A percentile compares a stretch with the other conserved stretches of the same genome.
These are phyloP conservation scores for Cucurbita ficifolia DNA, from an alignment of 306 rosid species.

Conservation along the genomic window DNA sequence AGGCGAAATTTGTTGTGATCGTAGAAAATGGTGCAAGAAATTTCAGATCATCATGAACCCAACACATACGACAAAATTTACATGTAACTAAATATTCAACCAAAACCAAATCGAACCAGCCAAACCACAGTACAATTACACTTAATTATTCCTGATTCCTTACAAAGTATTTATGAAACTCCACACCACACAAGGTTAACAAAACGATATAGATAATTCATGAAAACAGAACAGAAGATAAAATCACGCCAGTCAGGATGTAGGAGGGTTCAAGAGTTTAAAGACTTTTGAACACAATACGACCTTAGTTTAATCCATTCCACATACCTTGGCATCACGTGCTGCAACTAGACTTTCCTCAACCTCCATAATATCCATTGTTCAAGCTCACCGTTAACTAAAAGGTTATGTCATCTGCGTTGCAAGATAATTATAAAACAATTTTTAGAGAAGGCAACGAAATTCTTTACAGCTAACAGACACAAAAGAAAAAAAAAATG, in stretches of 20 bases:
- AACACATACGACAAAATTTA: background rate
- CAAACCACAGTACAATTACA: background rate
- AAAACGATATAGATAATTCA: background rate
- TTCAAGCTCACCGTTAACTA: slow-evolving; percentile 13
- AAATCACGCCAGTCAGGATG: background rate
- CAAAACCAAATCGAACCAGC: background rate
- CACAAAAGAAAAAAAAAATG: background rate
- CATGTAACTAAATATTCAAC: background rate
- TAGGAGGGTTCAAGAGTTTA: background rate
- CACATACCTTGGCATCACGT: slow-evolving; percentile 75
- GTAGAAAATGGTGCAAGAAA: background rate
- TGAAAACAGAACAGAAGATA: background rate
- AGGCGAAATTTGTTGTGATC: background rate
- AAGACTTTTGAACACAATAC: background rate
- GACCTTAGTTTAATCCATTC: background rate
- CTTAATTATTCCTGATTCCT: background rate
- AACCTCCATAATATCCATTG: slow-evolving; percentile 61
- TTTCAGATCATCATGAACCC: background rate
- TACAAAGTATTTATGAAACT: background rate
- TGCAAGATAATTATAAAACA: slow-evolving; percentile 3
- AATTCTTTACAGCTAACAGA: background rate
- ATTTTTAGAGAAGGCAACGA: slow-evolving; percentile 9
- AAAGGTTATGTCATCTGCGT: slow-evolving; percentile 30
- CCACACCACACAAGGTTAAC: background rate
- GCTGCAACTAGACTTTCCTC: slow-evolving; percentile 69